A percentile compares a stretch with the other conserved stretches of the same genome.
phyloP scores from a whole-genome alignment of 176 grass and related monocot species.

The Bonia amplexicaulis region DNA sequence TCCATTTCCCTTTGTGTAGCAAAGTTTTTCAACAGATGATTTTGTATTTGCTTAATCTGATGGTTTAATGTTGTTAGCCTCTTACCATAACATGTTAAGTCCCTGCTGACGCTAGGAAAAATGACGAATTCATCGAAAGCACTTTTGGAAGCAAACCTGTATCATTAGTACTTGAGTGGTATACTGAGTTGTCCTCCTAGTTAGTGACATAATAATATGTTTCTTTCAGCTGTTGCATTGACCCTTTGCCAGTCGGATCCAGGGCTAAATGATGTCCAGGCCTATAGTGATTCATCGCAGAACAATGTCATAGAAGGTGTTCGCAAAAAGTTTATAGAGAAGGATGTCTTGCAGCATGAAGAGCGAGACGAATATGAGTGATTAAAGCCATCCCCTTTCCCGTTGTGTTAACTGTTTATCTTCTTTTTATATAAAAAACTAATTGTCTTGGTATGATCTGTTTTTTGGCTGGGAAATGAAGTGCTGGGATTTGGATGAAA shows the following conservation, averaged over 20 bases:
- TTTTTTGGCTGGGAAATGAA: not conserved
- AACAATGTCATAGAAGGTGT: constrained; percentile 67
- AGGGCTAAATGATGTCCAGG: constrained; percentile 63
- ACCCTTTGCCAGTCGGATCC: constrained; percentile 58
- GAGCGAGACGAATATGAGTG: constrained; percentile 66
- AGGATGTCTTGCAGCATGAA: constrained; percentile 71
- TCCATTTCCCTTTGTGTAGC: not conserved
- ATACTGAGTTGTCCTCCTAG: not conserved
- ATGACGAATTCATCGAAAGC: not conserved
- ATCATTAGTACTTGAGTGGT: not conserved
- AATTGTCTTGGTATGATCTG: not conserved
- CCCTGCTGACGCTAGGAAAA: not conserved
- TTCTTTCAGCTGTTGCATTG: constrained; percentile 59
- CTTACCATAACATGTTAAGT: too few relatives aligned
- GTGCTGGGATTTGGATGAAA: not conserved
- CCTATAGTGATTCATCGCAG: not conserved
- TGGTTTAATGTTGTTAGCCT: not conserved
- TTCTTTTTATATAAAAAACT: not conserved
- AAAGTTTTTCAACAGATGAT: not conserved
- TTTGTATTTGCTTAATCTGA: not conserved
- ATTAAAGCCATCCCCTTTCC: constrained; percentile 13
- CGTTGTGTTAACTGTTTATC: not conserved
- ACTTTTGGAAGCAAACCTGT: not conserved
- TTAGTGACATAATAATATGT: not conserved
- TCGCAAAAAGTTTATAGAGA: constrained; percentile 93